Base-by-base conservation (phyloP, 1,284 basidiomycete species). In the Pyrrhoderma noxium region DNA sequence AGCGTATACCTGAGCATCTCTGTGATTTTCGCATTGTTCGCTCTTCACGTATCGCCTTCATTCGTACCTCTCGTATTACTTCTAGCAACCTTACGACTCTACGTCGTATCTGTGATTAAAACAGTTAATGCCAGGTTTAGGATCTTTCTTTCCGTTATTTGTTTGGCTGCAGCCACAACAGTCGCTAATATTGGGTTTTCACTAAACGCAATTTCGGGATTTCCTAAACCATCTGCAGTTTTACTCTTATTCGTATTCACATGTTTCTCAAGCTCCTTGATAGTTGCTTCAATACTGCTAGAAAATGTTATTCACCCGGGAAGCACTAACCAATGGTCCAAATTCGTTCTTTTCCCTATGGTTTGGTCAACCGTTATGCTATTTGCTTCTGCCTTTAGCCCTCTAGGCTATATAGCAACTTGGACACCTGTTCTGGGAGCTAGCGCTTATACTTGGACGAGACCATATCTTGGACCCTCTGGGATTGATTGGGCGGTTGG, bases 401-500 rank as follows among this genome's bases (percentile, higher is more conserved):
- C 85, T 0, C 62, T 87, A 9, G 88, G 88, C 11, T 74, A 82
- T 54, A 70, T 90, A 14, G 69, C 79, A 3, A 76, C 79, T 13
- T 89, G 85, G 86, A 80, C 73, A 44, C 79, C 84, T 3, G 68
- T 77, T 18, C 62, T 70, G 3, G 75, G 76, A 2, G 62, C 73
- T 23, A 69, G 72, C 5, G 65, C 72, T 0, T 89, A 89, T 60
- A 60, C 60, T 2, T 90, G 86, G 85, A 63, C 80, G n/a, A 58
- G 75, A 3, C 74, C 73, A 0, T 61, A 73, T 36, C 58, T 76
- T 22, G 87, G 88, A 3, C 72, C 79, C 31, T 65, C 70, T 38
- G 78, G 74, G 11, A 72, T 79, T 52, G 82, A 89, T 61, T 89
- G 84, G 81, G 63, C 82, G 37, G 72, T 76, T 3, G 86, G 76